These are phyloP conservation scores for Musa beccarii DNA, from an alignment of 176 grass and related monocot species.

Conservation along the genomic window DNA sequence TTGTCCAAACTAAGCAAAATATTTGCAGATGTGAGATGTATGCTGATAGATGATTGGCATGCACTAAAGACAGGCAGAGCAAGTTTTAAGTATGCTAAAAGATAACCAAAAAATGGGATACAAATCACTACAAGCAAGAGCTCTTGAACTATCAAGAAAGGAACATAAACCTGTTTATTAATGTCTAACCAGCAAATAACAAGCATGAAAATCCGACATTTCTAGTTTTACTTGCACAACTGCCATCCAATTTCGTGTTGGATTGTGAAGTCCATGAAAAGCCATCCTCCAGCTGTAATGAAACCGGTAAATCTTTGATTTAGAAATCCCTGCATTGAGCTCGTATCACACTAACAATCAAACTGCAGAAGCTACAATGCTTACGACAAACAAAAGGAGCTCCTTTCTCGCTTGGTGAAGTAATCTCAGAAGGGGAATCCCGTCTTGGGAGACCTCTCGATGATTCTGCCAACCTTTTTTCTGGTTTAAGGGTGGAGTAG, in stretches of 20 bases:
- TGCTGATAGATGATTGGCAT: too few species aligned
- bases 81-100: neutral
- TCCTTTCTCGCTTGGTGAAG: neutral
- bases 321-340: neutral
- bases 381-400: neutral
- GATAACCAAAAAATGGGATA: neutral
- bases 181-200: too few species aligned
- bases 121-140: too few species aligned
- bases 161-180: too few species aligned
- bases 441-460: neutral
- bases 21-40: too few species aligned
- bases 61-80: neutral
- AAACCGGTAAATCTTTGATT: neutral
- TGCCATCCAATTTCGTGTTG: too few species aligned
- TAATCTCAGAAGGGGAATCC: conserved; percentile 5
- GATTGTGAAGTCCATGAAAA: too few species aligned
- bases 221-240: too few species aligned
- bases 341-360: neutral
- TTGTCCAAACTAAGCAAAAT: too few species aligned
- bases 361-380: neutral
- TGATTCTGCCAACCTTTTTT: neutral
- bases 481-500: neutral
- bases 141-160: too few species aligned
- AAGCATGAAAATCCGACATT: too few species aligned
- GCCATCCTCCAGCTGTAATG: too few species aligned